These are phyloP conservation scores for Cudoniella acicularis DNA, from an alignment of 495 filamentous ascomycete species.

Conservation along the genomic window DNA sequence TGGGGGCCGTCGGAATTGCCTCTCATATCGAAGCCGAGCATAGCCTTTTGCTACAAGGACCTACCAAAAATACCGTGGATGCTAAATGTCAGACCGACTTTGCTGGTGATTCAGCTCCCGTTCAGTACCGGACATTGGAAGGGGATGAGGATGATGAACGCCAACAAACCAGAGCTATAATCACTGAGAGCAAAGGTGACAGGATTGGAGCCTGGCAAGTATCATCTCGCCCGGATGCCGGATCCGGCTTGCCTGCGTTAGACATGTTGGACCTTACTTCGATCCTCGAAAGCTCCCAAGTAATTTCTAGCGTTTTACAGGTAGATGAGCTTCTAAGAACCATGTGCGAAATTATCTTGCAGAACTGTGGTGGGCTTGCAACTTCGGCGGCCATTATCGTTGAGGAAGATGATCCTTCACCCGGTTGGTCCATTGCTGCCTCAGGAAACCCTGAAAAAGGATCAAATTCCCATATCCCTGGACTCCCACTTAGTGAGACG, in stretches of 20 bases:
- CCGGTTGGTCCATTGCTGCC: constrained; percentile 73
- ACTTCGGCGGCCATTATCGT: constrained; percentile 76
- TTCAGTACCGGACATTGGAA: constrained; percentile 46
- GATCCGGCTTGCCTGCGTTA: constrained; percentile 48
- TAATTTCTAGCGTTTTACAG: constrained; percentile 83
- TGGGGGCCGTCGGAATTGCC: constrained; percentile 73
- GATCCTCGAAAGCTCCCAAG: constrained; percentile 83
- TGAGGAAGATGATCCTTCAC: constrained; percentile 56
- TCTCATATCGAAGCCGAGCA: constrained; percentile 66
- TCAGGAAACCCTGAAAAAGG: constrained; percentile 67
- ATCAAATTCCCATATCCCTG: constrained; percentile 56
- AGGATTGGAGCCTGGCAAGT: constrained; percentile 63
- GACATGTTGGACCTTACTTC: constrained; percentile 87
- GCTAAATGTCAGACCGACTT: constrained; percentile 72
- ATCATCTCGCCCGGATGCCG: constrained; percentile 38
- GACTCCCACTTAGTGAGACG: constrained; percentile 61
- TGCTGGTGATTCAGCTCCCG: constrained; percentile 55
- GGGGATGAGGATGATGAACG: constrained; percentile 54
- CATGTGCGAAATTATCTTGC: constrained; percentile 87
- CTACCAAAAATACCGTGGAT: constrained; percentile 62
- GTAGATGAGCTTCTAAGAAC: constrained; percentile 80
- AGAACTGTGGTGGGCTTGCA: constrained; percentile 75
- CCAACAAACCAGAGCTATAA: constrained; percentile 40
- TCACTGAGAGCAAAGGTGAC: constrained; percentile 53
- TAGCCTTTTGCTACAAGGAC: constrained; percentile 65